These are phyloP conservation scores for Neohortaea acidophila DNA, from an alignment of 495 filamentous ascomycete species.

Conservation along the genomic window DNA sequence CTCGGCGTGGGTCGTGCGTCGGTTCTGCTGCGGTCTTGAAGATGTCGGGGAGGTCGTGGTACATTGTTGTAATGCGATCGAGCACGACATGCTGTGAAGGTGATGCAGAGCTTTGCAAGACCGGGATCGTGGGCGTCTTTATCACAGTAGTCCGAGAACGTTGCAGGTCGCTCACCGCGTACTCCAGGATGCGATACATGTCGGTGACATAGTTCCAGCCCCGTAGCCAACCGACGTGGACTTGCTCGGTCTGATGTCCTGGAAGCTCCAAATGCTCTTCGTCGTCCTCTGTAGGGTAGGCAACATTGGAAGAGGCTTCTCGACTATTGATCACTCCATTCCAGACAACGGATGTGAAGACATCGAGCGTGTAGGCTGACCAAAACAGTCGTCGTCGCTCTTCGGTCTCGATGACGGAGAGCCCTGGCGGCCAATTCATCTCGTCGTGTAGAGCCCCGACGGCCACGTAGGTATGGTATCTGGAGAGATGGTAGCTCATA, in stretches of 20 bases:
- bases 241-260: constrained; percentile 16
- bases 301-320: constrained; percentile 31
- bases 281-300: constrained; percentile 33
- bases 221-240: constrained; percentile 28
- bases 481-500: constrained; percentile 35
- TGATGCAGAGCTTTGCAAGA: constrained; percentile 17
- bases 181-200: constrained; percentile 35
- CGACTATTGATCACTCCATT: constrained; percentile 31
- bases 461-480: constrained; percentile 32
- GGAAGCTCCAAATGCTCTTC: constrained; percentile 28
- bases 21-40: constrained; percentile 27
- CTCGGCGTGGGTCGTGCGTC: constrained; percentile 24
- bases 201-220: constrained; percentile 41
- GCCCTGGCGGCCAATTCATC: constrained; percentile 32
- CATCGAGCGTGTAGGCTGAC: constrained; percentile 39
- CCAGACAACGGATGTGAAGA: constrained; percentile 36
- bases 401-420: constrained; percentile 33
- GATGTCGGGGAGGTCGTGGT: constrained; percentile 26
- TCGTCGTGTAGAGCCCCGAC: constrained; percentile 37
- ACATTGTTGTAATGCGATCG: constrained; percentile 29
- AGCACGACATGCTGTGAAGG: constrained; percentile 21
- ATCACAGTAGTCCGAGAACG: too few species aligned
- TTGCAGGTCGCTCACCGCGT: constrained; percentile 21
- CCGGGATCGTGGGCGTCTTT: neutral
- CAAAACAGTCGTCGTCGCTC: constrained; percentile 38